Evolutionary conservation across 305 asterid genomes (phyloP).

Genomic region (Fraxinus paxiana): DNA sequence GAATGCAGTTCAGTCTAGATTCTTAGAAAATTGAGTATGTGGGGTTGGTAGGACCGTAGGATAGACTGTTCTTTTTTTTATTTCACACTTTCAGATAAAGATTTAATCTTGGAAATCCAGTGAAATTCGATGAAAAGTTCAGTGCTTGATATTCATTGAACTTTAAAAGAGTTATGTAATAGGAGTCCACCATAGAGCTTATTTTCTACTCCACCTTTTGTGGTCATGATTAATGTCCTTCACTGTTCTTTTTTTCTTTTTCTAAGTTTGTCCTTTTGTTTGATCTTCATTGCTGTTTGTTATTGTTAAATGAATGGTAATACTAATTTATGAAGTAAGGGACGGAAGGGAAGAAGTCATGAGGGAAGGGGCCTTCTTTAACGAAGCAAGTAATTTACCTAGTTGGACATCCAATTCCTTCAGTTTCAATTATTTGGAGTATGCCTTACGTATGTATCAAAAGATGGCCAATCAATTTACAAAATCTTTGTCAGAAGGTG

Average conservation of each 20-base stretch:
- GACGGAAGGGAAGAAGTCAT: not conserved
- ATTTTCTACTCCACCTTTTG: not conserved
- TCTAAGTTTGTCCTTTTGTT: not conserved
- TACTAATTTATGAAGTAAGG: not conserved
- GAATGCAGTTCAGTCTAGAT: not conserved
- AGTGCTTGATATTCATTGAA: not conserved
- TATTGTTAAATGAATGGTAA: not conserved
- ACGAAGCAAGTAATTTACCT: not conserved
- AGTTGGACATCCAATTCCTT: not conserved
- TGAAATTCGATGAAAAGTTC: not conserved
- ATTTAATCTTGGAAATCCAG: not conserved
- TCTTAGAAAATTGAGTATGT: not conserved
- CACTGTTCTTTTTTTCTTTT: not conserved
- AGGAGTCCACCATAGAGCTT: not conserved
- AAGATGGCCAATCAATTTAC: not conserved
- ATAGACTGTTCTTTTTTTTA: not conserved
- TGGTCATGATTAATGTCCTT: not conserved
- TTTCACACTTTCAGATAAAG: not conserved
- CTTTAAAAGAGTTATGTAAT: not conserved
- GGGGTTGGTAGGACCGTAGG: not conserved
- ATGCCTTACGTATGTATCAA: not conserved
- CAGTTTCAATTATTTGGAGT: not conserved
- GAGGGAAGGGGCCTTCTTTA: not conserved
- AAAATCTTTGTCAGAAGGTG: not conserved
- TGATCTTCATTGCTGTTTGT: not conserved